Evolutionary conservation across 352 stramenopile species (phyloP), one percentile per base, ranked within the genome.

Genomic region (Phytopythium sindhum): DNA sequence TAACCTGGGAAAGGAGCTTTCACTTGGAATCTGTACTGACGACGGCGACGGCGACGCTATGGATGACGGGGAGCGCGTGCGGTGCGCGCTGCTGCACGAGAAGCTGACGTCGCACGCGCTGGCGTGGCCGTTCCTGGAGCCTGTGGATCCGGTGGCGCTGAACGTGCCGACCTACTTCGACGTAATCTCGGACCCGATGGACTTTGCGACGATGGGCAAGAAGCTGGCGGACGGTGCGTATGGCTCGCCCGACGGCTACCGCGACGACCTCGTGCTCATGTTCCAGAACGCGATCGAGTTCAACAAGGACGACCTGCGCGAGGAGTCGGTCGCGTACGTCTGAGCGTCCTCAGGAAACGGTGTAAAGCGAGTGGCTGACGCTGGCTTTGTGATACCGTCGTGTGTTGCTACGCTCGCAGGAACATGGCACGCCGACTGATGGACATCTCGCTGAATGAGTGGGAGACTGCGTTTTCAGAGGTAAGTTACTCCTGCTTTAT

Each of bases 151-250:
- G 39, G 86, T 98, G 29, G 81, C 82, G 52, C 71, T 98, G 44
- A 87, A 95, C 50, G 81, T 99, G 59, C 92, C 92, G 15, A 95
- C 89, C 57, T 99, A 99, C 72, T 91, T 93, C 61, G 78, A 97
- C 15, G 86, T 99, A 29, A 91, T 99, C 60, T 84, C 91, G 70
- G 64, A 86, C 42, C 98, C 98, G 8, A 99, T 99, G 98, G 97
- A 99, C 72, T 82, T 99, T 29, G 83, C 88, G 51, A 98, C 96
- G 2, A 97, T 99, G 71, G 79, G 88, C 44, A 63, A 69, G 52
- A 97, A 95, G 59, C 84, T 97, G 54, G 80, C 68, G 57, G 60
- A 35, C 1, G 59, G 65, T 54, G 68, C 84, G 55, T 96, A 96
- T 70, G 61, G 47, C 23, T 65, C 73, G 26, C 82, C 86, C 0